Evolutionary conservation across 129 eudicot genomes (phyloP).

Genomic region (Glebionis coronaria): DNA sequence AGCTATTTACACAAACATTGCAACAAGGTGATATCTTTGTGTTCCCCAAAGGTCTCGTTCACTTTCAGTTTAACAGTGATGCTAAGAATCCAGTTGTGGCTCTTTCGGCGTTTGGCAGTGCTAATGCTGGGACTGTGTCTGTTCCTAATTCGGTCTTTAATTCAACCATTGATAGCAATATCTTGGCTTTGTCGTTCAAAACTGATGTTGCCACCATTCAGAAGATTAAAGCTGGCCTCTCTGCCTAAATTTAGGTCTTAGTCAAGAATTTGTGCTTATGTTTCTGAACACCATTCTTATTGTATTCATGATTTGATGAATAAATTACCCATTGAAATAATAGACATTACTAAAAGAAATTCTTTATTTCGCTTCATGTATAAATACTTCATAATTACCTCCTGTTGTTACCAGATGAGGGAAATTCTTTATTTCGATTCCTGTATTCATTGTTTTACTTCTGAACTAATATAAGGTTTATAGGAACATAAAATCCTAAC

Average conservation of each 20-base stretch:
- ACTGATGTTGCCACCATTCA: conserved; percentile 33
- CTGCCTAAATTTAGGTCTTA: neutral
- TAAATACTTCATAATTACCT: neutral
- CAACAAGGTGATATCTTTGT: conserved; percentile 33
- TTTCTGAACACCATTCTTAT: neutral
- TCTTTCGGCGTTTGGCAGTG: conserved; percentile 39
- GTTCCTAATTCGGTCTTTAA: conserved; percentile 32
- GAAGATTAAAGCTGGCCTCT: conserved; percentile 33
- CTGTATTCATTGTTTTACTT: neutral
- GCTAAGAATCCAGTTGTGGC: conserved; percentile 24
- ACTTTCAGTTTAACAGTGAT: conserved; percentile 30
- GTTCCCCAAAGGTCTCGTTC: conserved; percentile 42
- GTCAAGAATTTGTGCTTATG: neutral
- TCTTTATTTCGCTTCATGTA: neutral
- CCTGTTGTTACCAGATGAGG: too few species aligned
- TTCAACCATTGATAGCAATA: conserved; percentile 21
- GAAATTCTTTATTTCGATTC: too few species aligned
- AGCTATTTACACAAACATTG: conserved; percentile 31
- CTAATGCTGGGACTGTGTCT: conserved; percentile 35
- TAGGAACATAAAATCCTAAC: too few species aligned
- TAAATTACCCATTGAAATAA: neutral
- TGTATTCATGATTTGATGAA: neutral
- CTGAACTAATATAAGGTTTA: neutral
- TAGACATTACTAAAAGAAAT: neutral
- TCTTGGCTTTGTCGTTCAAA: conserved; percentile 35